Evolutionary conservation across 768 basidiomycete species (phyloP).

Genomic region (Hebeloma cylindrosporum): DNA sequence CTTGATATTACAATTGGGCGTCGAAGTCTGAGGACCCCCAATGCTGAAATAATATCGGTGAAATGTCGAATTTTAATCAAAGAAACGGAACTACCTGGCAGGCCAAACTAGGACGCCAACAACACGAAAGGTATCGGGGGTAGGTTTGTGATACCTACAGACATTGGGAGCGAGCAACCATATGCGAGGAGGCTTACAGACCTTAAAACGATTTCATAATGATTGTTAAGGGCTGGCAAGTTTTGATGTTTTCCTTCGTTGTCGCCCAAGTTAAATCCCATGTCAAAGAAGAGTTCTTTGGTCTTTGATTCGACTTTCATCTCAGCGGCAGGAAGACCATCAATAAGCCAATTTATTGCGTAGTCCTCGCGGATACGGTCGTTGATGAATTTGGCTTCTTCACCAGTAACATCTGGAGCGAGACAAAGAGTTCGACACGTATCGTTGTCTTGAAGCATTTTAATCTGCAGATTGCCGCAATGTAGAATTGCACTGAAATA

Average conservation of each 20-base stretch:
- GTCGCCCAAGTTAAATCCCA: slow-evolving; percentile 92
- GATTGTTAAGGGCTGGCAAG: slow-evolving; percentile 81
- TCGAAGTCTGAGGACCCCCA: slow-evolving; percentile 56
- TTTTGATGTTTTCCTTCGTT: slow-evolving; percentile 57
- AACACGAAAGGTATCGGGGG: slow-evolving; percentile 71
- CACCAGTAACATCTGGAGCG: slow-evolving; percentile 49
- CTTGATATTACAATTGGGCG: slow-evolving; percentile 51
- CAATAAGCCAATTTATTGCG: slow-evolving; percentile 91
- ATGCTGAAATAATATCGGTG: slow-evolving; percentile 43
- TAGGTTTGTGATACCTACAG: slow-evolving; percentile 76
- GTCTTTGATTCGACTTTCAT: slow-evolving; percentile 82
- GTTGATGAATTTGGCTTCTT: slow-evolving; percentile 88
- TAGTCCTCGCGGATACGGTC: slow-evolving; percentile 91
- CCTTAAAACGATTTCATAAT: slow-evolving; percentile 86
- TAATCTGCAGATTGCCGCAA: slow-evolving; percentile 50
- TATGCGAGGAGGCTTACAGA: slow-evolving; percentile 26
- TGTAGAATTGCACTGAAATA: slow-evolving; percentile 2
- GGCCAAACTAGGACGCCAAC: slow-evolving; percentile 92
- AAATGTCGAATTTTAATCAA: background rate
- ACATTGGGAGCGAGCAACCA: slow-evolving; percentile 7
- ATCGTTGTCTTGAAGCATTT: slow-evolving; percentile 74
- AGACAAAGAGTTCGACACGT: slow-evolving; percentile 80
- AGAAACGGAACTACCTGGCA: slow-evolving; percentile 33
- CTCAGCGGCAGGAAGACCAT: slow-evolving; percentile 92
- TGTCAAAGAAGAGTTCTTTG: slow-evolving; percentile 87